Percentiles rank a stretch among this genome's conserved stretches.
phyloP scores from a whole-genome alignment of 2,329 filamentous ascomycete species.

The Pseudopithomyces chartarum region DNA sequence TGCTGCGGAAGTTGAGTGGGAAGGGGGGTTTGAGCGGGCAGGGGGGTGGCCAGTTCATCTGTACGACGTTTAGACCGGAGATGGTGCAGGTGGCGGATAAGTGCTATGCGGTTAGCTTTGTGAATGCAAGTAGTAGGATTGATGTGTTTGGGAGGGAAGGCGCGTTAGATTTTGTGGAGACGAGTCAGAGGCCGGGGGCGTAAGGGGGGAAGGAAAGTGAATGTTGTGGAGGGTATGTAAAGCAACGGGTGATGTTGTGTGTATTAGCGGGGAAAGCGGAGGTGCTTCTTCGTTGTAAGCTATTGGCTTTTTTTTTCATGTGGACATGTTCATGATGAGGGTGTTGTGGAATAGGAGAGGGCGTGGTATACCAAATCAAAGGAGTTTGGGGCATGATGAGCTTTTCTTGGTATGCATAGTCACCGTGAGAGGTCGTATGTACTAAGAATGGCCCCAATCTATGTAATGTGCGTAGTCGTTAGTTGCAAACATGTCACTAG shows the following conservation, averaged over 20 bases:
- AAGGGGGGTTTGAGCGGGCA: conserved; percentile 47
- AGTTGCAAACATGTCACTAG: too few relatives aligned
- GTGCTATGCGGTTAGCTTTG: conserved; percentile 93
- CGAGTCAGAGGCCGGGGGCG: conserved; percentile 60
- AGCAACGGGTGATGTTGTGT: too few relatives aligned
- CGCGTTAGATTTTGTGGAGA: conserved; percentile 92
- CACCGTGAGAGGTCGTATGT: too few relatives aligned
- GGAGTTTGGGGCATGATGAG: background rate
- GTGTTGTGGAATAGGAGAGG: background rate
- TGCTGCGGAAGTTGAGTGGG: conserved; percentile 67
- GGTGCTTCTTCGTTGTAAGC: background rate
- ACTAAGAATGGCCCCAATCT: too few relatives aligned
- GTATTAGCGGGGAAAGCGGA: background rate
- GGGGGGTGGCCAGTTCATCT: conserved; percentile 83
- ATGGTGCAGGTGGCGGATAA: conserved; percentile 95
- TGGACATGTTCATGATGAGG: background rate
- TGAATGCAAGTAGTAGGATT: conserved; percentile 91
- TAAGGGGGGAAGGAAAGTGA: background rate
- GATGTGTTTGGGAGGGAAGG: conserved; percentile 87
- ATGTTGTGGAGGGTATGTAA: too few relatives aligned
- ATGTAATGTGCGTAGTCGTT: too few relatives aligned
- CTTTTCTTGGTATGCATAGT: background rate
- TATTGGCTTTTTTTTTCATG: background rate
- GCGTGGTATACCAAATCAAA: conserved; percentile 8
- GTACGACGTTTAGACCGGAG: conserved; percentile 96